Conservation (phyloP, 306 rosid genomes). For the Sicyos baderoa region DNA sequence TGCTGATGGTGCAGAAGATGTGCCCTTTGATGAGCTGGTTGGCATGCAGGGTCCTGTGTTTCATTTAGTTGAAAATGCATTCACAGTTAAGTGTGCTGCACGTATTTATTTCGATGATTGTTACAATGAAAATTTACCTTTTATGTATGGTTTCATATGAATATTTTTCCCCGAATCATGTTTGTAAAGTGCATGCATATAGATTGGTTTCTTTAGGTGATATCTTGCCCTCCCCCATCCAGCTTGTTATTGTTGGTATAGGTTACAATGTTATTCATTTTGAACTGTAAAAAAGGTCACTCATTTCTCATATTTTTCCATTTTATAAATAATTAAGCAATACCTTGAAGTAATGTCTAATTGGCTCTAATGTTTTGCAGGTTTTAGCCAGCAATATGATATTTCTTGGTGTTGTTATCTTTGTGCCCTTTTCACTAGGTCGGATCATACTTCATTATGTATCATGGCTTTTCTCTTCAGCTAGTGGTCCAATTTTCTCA, state of each 20-base stretch:
- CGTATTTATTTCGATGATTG: neutral
- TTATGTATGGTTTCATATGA: neutral
- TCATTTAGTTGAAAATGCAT: constrained; percentile 98
- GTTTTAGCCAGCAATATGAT: constrained; percentile 99
- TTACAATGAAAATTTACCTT: neutral
- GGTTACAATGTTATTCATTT: constrained; percentile 8
- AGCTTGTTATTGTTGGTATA: neutral
- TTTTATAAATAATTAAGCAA: neutral
- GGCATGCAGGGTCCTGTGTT: constrained; percentile 99
- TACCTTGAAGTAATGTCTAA: neutral
- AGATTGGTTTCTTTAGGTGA: neutral
- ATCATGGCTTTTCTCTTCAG: constrained; percentile 70
- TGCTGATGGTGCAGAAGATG: constrained; percentile 99
- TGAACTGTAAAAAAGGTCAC: neutral
- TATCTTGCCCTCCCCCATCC: neutral
- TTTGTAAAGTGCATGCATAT: neutral
- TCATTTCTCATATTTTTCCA: neutral
- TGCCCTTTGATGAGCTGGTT: constrained; percentile 97
- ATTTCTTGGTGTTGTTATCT: constrained; percentile 90
- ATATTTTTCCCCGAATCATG: neutral
- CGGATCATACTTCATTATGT: constrained; percentile 67
- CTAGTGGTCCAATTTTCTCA: constrained; percentile 62
- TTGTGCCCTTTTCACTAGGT: constrained; percentile 87
- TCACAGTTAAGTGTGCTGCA: constrained; percentile 57
- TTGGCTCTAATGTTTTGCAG: constrained; percentile 35